A percentile compares a stretch with the other conserved stretches of the same genome.
Conservation (phyloP, 139 green algal genomes). For the Penium margaritaceum region DNA sequence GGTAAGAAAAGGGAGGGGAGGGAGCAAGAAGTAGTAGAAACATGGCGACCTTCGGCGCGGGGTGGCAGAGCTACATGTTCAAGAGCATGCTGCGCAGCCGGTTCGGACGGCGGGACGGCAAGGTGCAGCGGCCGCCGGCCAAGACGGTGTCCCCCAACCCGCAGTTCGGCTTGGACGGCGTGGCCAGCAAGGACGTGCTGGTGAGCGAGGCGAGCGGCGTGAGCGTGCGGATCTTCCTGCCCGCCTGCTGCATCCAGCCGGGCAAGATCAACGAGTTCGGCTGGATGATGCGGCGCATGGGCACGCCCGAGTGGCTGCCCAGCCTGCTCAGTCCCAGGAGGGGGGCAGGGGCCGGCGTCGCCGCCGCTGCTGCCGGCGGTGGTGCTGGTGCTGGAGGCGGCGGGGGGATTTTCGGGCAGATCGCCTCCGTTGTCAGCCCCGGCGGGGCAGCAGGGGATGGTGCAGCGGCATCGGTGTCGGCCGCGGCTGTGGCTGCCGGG, state of each 20-base stretch:
- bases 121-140: neutral
- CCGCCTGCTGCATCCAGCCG: constrained; percentile 10
- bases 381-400: neutral
- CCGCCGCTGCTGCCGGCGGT: neutral
- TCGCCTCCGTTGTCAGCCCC: too few relatives aligned
- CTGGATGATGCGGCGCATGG: constrained; percentile 28
- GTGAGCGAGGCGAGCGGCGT: constrained; percentile 13
- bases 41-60: neutral
- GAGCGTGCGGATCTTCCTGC: constrained; percentile 29
- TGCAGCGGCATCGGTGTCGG: too few relatives aligned
- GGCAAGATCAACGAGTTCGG: constrained; percentile 19
- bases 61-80: constrained; percentile 10
- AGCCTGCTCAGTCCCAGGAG: too few relatives aligned
- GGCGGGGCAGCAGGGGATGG: too few relatives aligned
- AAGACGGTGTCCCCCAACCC: constrained; percentile 16
- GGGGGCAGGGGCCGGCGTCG: too few relatives aligned
- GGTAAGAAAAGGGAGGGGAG: too few relatives aligned
- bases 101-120: neutral
- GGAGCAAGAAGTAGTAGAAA: too few relatives aligned
- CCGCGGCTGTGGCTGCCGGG: too few relatives aligned
- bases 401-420: too few relatives aligned
- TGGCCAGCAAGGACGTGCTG: constrained; percentile 31
- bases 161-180: constrained; percentile 10
- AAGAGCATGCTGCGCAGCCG: neutral
- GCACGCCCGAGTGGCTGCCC: constrained; percentile 1